Conservation (phyloP, 2,329 filamentous ascomycete species). For the Didymella sp. region DNA sequence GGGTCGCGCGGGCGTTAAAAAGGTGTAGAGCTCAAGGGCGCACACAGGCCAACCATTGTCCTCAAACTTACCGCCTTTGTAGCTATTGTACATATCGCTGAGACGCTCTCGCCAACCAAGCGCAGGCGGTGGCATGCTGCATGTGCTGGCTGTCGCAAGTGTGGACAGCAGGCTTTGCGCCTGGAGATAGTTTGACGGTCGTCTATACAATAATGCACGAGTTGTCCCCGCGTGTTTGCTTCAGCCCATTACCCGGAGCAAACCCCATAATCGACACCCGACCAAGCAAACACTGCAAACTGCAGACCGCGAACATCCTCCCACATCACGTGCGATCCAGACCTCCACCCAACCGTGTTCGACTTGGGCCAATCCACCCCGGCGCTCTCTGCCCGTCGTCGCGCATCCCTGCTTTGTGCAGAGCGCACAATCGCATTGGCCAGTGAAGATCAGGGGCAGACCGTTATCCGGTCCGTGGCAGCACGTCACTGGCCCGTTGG, state of each 20-base stretch:
- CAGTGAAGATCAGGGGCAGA: slow-evolving; percentile 25
- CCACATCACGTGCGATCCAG: slow-evolving; percentile 24
- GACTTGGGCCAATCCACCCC: slow-evolving; percentile 15
- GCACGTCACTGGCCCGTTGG: slow-evolving; percentile 42
- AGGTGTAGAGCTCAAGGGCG: slow-evolving; percentile 22
- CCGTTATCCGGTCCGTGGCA: slow-evolving; percentile 30
- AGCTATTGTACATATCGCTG: slow-evolving; percentile 42
- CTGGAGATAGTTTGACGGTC: not conserved
- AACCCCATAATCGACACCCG: slow-evolving; percentile 6
- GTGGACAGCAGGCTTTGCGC: not conserved
- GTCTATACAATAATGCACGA: slow-evolving; percentile 12
- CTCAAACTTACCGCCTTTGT: slow-evolving; percentile 48
- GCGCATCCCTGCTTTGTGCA: slow-evolving; percentile 32
- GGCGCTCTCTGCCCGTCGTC: slow-evolving; percentile 20
- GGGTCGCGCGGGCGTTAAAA: slow-evolving; percentile 38
- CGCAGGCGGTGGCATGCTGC: slow-evolving; percentile 46
- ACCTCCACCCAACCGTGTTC: slow-evolving; percentile 11
- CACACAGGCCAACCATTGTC: slow-evolving; percentile 42
- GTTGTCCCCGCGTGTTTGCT: slow-evolving; percentile 15
- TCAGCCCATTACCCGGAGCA: not conserved
- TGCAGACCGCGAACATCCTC: too few relatives aligned
- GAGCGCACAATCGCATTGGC: slow-evolving; percentile 20
- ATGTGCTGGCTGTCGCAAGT: slow-evolving; percentile 17
- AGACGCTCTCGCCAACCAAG: slow-evolving; percentile 43
- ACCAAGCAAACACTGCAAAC: slow-evolving; percentile 6